Conservation (phyloP, 129 eudicot species). For the Lactuca saligna region DNA sequence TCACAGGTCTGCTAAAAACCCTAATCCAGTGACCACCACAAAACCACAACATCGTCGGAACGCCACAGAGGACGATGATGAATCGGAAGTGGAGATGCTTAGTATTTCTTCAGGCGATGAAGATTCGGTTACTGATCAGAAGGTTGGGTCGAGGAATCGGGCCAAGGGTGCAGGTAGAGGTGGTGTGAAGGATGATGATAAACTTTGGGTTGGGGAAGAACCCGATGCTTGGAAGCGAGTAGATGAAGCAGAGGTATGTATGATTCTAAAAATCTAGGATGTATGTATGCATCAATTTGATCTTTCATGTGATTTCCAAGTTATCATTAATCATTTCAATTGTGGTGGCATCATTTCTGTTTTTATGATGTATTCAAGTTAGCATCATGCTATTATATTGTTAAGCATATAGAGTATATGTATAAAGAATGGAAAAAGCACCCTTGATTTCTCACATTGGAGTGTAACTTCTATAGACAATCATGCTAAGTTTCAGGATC, state of each 20-base stretch:
- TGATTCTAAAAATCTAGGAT: neutral
- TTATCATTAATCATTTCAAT: slow-evolving; percentile 1
- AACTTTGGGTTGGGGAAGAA: slow-evolving; percentile 78
- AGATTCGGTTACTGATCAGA: slow-evolving; percentile 53
- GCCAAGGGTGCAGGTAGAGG: slow-evolving; percentile 30
- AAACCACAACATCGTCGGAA: slow-evolving; percentile 36
- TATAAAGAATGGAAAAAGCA: neutral
- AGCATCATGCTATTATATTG: neutral
- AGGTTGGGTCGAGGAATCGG: slow-evolving; percentile 42
- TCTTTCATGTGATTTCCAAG: slow-evolving; percentile 5
- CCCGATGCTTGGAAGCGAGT: slow-evolving; percentile 93
- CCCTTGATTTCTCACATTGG: slow-evolving; percentile 15
- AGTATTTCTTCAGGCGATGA: slow-evolving; percentile 97
- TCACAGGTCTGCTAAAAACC: slow-evolving; percentile 39
- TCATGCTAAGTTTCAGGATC: slow-evolving; percentile 11
- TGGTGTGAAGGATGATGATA: slow-evolving; percentile 55
- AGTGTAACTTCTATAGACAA: slow-evolving; percentile 7
- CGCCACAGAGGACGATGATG: slow-evolving; percentile 77
- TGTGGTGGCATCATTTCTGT: neutral
- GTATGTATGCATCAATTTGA: neutral
- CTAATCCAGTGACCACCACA: slow-evolving; percentile 20
- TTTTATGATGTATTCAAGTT: neutral
- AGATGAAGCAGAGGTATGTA: slow-evolving; percentile 77
- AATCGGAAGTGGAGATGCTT: slow-evolving; percentile 92
- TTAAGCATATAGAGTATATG: neutral